phyloP scores from a whole-genome alignment of 495 filamentous ascomycete genomes.

The Extremus antarcticus region DNA sequence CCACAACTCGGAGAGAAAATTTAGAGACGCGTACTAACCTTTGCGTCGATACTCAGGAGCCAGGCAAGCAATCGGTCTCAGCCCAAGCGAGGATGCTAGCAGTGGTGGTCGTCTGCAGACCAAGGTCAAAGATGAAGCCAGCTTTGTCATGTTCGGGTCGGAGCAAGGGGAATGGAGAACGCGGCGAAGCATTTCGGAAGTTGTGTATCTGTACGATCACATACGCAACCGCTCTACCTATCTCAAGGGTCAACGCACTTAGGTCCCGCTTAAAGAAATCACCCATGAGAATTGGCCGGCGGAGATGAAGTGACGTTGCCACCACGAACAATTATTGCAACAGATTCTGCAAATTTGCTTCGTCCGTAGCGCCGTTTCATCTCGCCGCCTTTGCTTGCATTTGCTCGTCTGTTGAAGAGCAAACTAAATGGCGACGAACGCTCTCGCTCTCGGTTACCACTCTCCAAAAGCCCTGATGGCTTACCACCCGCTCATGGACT shows the following conservation, averaged over 20 bases:
- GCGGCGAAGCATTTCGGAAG: conserved; percentile 25
- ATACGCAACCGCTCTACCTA: background rate
- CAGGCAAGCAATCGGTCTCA: conserved; percentile 16
- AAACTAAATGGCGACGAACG: too few species aligned
- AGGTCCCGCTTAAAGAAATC: too few species aligned
- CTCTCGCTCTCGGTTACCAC: too few species aligned
- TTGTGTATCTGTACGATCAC: conserved; percentile 23
- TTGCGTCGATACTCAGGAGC: too few species aligned
- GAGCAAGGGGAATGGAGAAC: conserved; percentile 23
- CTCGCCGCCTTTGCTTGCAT: too few species aligned
- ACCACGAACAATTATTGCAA: background rate
- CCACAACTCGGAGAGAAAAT: too few species aligned
- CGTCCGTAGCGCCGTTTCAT: too few species aligned
- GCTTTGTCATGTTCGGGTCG: conserved; percentile 21
- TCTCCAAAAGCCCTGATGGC: too few species aligned
- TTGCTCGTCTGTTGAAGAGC: too few species aligned
- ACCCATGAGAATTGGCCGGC: background rate
- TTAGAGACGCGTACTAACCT: too few species aligned
- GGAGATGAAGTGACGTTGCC: background rate
- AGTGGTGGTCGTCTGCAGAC: background rate
- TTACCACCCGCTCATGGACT: too few species aligned
- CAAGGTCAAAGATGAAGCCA: conserved; percentile 2
- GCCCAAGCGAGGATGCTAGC: background rate
- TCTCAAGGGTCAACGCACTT: background rate
- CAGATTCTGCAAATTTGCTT: too few species aligned